These are phyloP conservation scores for Tillandsia fasciculata DNA, from an alignment of 176 grass and related monocot genomes.

Conservation along the genomic window DNA sequence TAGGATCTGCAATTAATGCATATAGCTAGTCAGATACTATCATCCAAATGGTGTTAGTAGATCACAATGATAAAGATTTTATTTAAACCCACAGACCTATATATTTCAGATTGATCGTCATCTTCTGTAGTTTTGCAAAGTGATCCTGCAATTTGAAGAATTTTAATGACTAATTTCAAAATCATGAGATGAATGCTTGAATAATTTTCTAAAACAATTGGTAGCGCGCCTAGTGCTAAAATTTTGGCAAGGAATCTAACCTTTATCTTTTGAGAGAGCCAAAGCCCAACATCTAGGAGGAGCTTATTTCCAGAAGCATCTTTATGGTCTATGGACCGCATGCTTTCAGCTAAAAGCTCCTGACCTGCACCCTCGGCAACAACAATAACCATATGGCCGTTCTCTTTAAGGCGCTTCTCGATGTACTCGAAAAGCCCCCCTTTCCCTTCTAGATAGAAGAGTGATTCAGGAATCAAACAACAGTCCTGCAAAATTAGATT, in stretches of 20 bases:
- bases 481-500: constrained; percentile 52
- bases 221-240: neutral
- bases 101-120: constrained; percentile 87
- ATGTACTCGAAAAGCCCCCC: constrained; percentile 79
- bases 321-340: constrained; percentile 50
- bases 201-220: neutral
- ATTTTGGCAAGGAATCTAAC: constrained; percentile 29
- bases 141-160: constrained; percentile 46
- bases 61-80: neutral
- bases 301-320: constrained; percentile 99
- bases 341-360: constrained; percentile 69
- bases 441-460: constrained; percentile 83
- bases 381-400: constrained; percentile 92
- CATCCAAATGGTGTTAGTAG: neutral
- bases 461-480: constrained; percentile 92
- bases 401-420: constrained; percentile 80
- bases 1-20: constrained; percentile 30
- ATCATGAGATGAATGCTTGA: constrained; percentile 5
- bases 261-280: constrained; percentile 97
- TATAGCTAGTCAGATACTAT: neutral
- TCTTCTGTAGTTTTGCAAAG: constrained; percentile 61
- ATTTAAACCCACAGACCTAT: constrained; percentile 23
- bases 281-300: constrained; percentile 86
- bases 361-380: constrained; percentile 97
- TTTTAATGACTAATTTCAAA: constrained; percentile 3